Evolutionary conservation across 2,329 filamentous ascomycete genomes (phyloP).

Genomic region (Cryphonectria parasitica): DNA sequence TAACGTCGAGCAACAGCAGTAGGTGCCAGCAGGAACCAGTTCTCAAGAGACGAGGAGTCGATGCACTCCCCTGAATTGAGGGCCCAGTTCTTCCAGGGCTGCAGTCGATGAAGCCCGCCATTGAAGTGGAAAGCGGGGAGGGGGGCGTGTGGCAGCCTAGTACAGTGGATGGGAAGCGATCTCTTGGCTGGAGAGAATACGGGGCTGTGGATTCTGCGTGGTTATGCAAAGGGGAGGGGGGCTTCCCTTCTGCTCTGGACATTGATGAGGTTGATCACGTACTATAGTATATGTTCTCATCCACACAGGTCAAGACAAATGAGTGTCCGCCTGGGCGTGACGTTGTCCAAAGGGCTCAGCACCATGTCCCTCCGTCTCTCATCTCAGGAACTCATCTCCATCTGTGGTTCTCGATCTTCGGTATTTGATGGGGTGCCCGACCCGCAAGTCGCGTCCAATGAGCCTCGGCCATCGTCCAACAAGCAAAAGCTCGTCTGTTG

Average conservation of each 20-base stretch:
- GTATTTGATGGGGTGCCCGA: neutral
- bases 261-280: neutral
- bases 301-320: neutral
- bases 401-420: constrained; percentile 4
- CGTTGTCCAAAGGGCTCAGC: constrained; percentile 10
- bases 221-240: neutral
- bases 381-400: constrained; percentile 12
- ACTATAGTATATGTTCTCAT: neutral
- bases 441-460: constrained; percentile 22
- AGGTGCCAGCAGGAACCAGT: constrained; percentile 11
- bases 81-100: constrained; percentile 14
- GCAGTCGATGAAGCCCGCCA: neutral
- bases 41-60: constrained; percentile 6
- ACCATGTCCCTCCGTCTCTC: constrained; percentile 4
- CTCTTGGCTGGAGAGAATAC: constrained; percentile 15
- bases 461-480: neutral
- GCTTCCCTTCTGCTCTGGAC: constrained; percentile 3
- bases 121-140: too few species aligned
- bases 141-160: neutral
- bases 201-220: constrained; percentile 23
- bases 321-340: neutral
- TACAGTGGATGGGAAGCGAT: neutral
- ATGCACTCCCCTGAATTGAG: constrained; percentile 27
- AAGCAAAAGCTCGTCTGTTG: neutral
- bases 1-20: constrained; percentile 15